Percentiles rank a stretch among this genome's conserved stretches.
Evolutionary conservation across 306 rosid species (phyloP).

Genomic region (Acacia crassicarpa): DNA sequence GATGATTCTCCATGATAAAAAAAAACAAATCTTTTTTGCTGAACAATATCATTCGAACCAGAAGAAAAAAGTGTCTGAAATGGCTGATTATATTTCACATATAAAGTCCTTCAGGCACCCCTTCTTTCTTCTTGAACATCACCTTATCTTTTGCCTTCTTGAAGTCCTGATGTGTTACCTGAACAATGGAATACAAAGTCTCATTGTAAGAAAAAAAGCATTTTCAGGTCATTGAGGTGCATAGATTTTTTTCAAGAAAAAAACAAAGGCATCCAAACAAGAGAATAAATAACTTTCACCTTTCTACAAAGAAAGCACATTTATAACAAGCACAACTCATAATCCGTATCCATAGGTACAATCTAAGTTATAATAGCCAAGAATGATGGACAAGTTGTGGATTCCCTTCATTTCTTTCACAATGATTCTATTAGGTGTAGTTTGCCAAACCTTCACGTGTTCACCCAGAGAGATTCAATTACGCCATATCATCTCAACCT

Average conservation of each 20-base stretch:
- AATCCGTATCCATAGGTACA: not conserved
- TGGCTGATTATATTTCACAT: conserved; percentile 57
- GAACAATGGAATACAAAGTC: conserved; percentile 30
- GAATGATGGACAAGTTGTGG: not conserved
- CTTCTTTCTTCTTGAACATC: conserved; percentile 99
- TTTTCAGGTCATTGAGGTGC: not conserved
- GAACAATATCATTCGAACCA: not conserved
- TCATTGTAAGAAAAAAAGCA: not conserved
- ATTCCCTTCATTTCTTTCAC: not conserved
- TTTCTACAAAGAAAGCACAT: not conserved
- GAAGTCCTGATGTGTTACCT: conserved; percentile 89
- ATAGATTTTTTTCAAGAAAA: not conserved
- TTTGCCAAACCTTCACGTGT: not conserved
- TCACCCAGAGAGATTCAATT: conserved; percentile 13
- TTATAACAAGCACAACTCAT: not conserved
- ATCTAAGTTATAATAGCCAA: not conserved
- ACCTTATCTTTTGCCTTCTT: conserved; percentile 99
- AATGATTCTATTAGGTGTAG: not conserved
- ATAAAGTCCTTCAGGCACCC: conserved; percentile 96
- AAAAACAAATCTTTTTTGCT: conserved; percentile 7
- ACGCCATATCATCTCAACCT: conserved; percentile 4
- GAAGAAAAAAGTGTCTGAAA: not conserved
- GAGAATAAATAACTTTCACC: not conserved
- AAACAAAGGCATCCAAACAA: conserved; percentile 3
- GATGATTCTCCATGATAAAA: conserved; percentile 14